Conservation (phyloP, 257 asterid species). For the Linaria vulgaris region DNA sequence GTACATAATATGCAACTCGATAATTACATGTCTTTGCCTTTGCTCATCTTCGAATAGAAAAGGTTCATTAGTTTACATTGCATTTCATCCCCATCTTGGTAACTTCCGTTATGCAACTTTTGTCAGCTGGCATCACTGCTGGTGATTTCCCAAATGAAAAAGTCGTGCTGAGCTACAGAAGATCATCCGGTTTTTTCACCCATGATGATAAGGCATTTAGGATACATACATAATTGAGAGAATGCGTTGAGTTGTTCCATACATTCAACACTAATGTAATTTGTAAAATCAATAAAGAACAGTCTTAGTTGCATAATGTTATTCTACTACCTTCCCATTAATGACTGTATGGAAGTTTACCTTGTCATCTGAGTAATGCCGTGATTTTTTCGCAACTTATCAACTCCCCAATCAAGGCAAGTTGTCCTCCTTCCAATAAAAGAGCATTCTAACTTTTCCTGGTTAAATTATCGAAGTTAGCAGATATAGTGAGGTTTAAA, state of each 20-base stretch:
- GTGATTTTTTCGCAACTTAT: not conserved
- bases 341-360: not conserved
- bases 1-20: conserved; percentile 31
- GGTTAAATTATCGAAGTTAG: too few species aligned
- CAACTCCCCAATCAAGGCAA: not conserved
- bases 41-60: conserved; percentile 13
- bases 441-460: too few species aligned
- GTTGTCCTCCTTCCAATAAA: not conserved
- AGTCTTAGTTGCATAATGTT: not conserved
- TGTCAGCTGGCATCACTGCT: conserved; percentile 69
- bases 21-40: not conserved
- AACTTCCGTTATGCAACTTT: conserved; percentile 2
- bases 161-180: conserved; percentile 26
- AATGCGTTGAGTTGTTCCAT: not conserved
- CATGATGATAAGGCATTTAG: not conserved
- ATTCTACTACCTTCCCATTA: too few species aligned
- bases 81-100: not conserved
- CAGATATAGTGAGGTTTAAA: too few species aligned
- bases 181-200: conserved; percentile 13
- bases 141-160: conserved; percentile 50
- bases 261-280: conserved; percentile 16
- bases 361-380: not conserved
- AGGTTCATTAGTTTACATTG: conserved; percentile 3
- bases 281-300: conserved; percentile 4
- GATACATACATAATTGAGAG: conserved; percentile 12